A percentile compares a stretch with the other conserved stretches of the same genome.
These are phyloP conservation scores for Diaporthe nobilis DNA, from an alignment of 2,329 filamentous ascomycete genomes.

Conservation along the genomic window DNA sequence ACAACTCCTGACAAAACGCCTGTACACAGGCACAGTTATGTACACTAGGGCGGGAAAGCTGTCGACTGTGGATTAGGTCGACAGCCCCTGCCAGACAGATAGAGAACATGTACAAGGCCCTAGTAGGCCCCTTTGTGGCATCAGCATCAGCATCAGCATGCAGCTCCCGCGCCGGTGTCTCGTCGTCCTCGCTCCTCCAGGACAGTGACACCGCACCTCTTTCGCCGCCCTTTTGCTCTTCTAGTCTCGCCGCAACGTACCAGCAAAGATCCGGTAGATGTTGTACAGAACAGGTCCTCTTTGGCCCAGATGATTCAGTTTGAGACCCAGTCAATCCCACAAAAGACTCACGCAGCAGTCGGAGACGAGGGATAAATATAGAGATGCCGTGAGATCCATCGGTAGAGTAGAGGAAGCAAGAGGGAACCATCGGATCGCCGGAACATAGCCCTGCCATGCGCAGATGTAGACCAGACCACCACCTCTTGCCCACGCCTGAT, in stretches of 20 bases:
- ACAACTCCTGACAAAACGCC: neutral
- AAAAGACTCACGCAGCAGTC: neutral
- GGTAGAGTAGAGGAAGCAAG: neutral
- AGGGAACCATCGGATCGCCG: neutral
- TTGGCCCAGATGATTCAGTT: neutral
- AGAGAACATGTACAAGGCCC: slow-evolving; percentile 12
- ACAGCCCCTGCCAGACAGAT: neutral
- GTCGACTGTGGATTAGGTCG: neutral
- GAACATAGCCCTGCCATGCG: neutral
- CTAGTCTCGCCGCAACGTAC: slow-evolving; percentile 5
- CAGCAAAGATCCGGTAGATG: neutral
- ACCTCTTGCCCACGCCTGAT: neutral
- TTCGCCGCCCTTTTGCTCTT: neutral
- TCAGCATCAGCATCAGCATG: neutral
- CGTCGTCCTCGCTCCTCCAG: neutral
- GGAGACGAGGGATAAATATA: neutral
- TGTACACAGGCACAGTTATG: slow-evolving; percentile 3
- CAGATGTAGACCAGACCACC: neutral
- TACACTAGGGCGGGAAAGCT: slow-evolving; percentile 14
- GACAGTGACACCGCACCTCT: neutral
- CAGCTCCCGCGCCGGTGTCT: neutral
- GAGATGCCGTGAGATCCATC: neutral
- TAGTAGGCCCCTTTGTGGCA: neutral
- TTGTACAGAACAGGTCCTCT: neutral
- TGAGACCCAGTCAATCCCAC: neutral